Evolutionary conservation across 306 rosid species (phyloP).

Genomic region (Sindora glabra): DNA sequence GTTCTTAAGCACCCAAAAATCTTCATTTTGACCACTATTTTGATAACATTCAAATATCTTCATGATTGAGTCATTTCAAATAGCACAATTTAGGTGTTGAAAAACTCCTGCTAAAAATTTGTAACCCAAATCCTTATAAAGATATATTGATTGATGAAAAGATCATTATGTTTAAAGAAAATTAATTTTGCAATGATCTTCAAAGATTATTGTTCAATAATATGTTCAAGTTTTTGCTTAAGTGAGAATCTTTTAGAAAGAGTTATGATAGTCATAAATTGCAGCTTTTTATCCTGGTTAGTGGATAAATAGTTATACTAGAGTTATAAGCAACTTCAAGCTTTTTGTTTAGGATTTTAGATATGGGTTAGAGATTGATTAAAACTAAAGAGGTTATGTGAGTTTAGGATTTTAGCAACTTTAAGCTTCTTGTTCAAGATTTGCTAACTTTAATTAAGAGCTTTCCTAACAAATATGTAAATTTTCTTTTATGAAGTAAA

Average conservation of each 20-base stretch:
- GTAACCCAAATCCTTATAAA: not conserved
- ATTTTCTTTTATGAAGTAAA: too few species aligned
- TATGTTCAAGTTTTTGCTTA: not conserved
- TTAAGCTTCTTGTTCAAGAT: too few species aligned
- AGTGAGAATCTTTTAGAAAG: not conserved
- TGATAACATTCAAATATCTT: not conserved
- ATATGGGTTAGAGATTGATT: not conserved
- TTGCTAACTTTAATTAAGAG: too few species aligned
- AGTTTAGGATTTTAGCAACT: too few species aligned
- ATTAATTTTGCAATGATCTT: not conserved
- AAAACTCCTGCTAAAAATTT: not conserved
- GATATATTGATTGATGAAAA: not conserved
- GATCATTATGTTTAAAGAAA: not conserved
- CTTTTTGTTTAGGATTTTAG: not conserved
- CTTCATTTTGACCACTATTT: not conserved
- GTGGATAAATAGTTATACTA: not conserved
- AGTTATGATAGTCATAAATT: not conserved
- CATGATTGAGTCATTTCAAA: not conserved
- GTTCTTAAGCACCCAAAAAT: not conserved
- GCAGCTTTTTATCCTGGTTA: not conserved
- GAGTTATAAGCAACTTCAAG: not conserved
- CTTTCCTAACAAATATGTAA: too few species aligned
- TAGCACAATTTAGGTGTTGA: not conserved
- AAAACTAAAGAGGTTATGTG: too few species aligned
- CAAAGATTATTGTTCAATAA: not conserved